These are phyloP conservation scores for Paralagenidium karlingii DNA, from an alignment of 352 stramenopile genomes.

Conservation along the genomic window DNA sequence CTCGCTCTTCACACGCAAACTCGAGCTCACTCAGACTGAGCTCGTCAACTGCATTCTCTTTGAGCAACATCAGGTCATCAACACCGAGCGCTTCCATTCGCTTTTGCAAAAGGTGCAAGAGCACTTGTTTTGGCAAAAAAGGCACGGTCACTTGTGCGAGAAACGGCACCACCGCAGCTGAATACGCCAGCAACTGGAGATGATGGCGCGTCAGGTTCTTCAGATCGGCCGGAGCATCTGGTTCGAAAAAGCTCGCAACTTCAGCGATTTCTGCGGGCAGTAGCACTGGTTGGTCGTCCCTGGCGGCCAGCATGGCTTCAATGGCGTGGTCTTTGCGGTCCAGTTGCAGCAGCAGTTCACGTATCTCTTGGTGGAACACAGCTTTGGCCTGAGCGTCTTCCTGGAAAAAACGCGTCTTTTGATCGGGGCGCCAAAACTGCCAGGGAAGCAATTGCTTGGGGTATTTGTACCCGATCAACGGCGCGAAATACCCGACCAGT, in stretches of 20 bases:
- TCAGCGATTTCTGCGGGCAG: conserved; percentile 41
- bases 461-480: conserved; percentile 72
- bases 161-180: conserved; percentile 36
- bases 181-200: conserved; percentile 34
- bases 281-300: conserved; percentile 4
- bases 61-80: conserved; percentile 59
- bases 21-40: conserved; percentile 69
- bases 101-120: conserved; percentile 37
- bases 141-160: conserved; percentile 15
- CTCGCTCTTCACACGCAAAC: conserved; percentile 75
- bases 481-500: conserved; percentile 53
- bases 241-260: conserved; percentile 49
- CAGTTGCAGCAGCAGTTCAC: conserved; percentile 46
- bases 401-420: conserved; percentile 73
- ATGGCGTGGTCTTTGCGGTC: conserved; percentile 37
- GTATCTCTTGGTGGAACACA: conserved; percentile 42
- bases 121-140: conserved; percentile 17
- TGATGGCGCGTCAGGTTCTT: conserved; percentile 27
- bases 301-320: conserved; percentile 25
- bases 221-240: conserved; percentile 21
- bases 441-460: conserved; percentile 72
- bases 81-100: conserved; percentile 48
- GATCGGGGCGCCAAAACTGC: conserved; percentile 77
- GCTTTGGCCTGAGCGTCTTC: conserved; percentile 41
- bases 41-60: conserved; percentile 40